Percentiles rank a stretch among this genome's conserved stretches.
phyloP scores from a whole-genome alignment of 225 moss, liverwort and hornwort species.

The Lunularia cruciata region DNA sequence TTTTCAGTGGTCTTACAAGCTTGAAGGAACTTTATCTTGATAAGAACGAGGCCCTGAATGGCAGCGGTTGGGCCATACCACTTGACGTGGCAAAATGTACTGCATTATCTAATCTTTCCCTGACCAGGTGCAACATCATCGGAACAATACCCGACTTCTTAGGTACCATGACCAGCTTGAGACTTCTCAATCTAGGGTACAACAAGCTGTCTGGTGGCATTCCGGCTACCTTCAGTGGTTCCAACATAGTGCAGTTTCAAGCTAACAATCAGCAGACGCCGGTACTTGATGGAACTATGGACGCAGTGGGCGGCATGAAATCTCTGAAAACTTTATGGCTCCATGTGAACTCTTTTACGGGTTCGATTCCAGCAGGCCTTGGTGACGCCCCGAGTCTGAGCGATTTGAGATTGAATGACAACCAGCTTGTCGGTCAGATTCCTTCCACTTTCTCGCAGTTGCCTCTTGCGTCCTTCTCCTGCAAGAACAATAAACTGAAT shows the following conservation, averaged over 20 bases:
- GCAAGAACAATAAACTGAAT: slow-evolving; percentile 54
- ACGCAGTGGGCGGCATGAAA: slow-evolving; percentile 59
- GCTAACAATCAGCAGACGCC: slow-evolving; percentile 58
- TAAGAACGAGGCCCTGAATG: slow-evolving; percentile 51
- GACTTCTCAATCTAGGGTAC: slow-evolving; percentile 62
- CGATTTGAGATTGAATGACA: slow-evolving; percentile 70
- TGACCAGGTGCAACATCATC: slow-evolving; percentile 46
- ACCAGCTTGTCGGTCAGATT: slow-evolving; percentile 69
- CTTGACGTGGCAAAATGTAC: slow-evolving; percentile 44
- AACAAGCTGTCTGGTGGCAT: slow-evolving; percentile 58
- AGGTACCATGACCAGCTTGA: slow-evolving; percentile 60
- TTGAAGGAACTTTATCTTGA: slow-evolving; percentile 61
- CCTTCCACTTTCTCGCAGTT: slow-evolving; percentile 47
- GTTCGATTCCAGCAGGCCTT: slow-evolving; percentile 67
- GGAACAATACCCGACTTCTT: slow-evolving; percentile 69
- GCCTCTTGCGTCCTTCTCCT: slow-evolving; percentile 43
- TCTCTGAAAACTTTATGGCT: slow-evolving; percentile 65
- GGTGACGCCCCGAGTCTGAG: slow-evolving; percentile 44
- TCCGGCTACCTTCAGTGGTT: slow-evolving; percentile 56
- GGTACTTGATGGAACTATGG: slow-evolving; percentile 56
- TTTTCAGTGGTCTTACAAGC: slow-evolving; percentile 54
- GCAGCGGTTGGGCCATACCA: slow-evolving; percentile 79
- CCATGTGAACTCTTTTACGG: slow-evolving; percentile 75
- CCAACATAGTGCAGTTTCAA: slow-evolving; percentile 63
- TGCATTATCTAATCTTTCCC: slow-evolving; percentile 54